These are phyloP conservation scores for Termitomyces sp. DNA, from an alignment of 768 basidiomycete genomes.

Conservation along the genomic window DNA sequence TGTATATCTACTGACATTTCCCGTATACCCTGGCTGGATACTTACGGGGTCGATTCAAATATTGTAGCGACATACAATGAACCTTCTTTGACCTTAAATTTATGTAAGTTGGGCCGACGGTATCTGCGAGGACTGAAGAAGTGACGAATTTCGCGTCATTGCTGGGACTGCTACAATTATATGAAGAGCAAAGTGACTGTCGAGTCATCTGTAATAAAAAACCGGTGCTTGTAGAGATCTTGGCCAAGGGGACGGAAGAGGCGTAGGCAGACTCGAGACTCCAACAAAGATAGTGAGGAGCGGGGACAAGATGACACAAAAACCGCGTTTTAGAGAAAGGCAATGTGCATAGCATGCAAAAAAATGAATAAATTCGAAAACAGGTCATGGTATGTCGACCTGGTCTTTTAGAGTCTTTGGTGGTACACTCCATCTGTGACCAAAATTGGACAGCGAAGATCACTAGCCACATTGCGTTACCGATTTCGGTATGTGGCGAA, in stretches of 20 bases:
- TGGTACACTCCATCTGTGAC: background rate
- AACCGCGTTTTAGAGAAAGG: background rate
- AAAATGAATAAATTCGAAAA: background rate
- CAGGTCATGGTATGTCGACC: background rate
- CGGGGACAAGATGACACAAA: background rate
- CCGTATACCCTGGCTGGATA: conserved; percentile 5
- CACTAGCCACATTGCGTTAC: conserved; percentile 2
- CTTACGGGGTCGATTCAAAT: background rate
- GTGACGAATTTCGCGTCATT: background rate
- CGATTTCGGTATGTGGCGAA: background rate
- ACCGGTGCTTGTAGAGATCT: background rate
- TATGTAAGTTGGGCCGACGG: too few relatives aligned
- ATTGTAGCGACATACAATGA: conserved; percentile 1
- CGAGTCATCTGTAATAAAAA: background rate
- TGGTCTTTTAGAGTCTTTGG: background rate
- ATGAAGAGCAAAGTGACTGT: background rate
- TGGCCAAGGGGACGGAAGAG: background rate
- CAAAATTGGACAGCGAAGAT: conserved; percentile 3
- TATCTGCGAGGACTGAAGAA: background rate
- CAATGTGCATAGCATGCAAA: background rate
- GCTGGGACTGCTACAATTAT: background rate
- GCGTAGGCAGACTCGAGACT: background rate
- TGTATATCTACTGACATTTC: conserved; percentile 7
- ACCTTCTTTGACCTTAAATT: too few relatives aligned
- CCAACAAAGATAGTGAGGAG: background rate